Evolutionary conservation across 202 grass and related monocot species (phyloP), one percentile per base, ranked within the genome.

Genomic region (Dendrocalamus latiflorus): DNA sequence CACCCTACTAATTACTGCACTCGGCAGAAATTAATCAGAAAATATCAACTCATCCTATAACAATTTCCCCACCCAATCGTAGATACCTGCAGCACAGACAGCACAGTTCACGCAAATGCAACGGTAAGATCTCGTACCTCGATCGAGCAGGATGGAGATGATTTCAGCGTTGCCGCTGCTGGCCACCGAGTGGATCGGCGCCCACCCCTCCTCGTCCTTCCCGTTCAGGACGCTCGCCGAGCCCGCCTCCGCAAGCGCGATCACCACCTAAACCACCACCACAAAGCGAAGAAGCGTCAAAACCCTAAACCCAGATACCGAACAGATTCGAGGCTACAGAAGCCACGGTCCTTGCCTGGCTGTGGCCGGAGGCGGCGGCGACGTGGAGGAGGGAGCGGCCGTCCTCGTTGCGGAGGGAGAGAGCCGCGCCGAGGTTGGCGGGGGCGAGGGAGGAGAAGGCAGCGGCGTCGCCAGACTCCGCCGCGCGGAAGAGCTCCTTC

Each of bases 161-260:
- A 98, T 90, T 61, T 93, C 39, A 14, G 80, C 81, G 72, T 95
- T 95, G 42, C 96, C 93, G 1, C 83, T 90, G 81, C 96, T 98
- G 0, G 85, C 87, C 30, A 79, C 91, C 3, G 96, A 93, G 70
- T 95, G 96, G 53, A 98, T 79, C 36, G 96, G 93, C 33, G 80
- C 90, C 93, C 93, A 98, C 57, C 96, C 96, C 47, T 95, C 96
- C 53, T 98, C 96, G 50, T 98, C 96, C 75, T 76, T 90, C 37
- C 81, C 70, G 71, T 98, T 93, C 36, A 98, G 66, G 54, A 80
- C 85, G 74, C 69, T 81, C 7, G 85, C 85, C 44, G 70, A 83
- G 45, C 86, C 81, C 66, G 60, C 60, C 53, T 78, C 62, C 36
- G 67, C 57, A 24, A 98, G 85, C 63, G 78, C 69, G 41, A 68